phyloP scores from a whole-genome alignment of 108 stramenopile species.

The Cyclostephanos invisitatus region DNA sequence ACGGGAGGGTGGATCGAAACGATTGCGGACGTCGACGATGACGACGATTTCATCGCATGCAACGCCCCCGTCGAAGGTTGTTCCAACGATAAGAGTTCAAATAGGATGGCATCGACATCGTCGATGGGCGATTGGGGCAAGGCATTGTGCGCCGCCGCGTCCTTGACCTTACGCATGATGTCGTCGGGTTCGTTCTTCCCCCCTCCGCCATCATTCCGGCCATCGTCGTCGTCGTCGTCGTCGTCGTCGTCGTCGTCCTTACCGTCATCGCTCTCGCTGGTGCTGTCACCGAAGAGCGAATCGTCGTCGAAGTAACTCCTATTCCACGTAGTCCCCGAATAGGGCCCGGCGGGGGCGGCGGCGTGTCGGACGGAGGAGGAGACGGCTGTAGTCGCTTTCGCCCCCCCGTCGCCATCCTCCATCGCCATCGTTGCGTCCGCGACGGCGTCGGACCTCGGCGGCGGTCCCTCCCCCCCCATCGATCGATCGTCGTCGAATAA shows the following conservation, averaged over 20 bases:
- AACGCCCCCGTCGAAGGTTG: conserved; percentile 20
- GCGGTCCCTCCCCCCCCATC: not conserved
- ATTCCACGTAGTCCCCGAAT: conserved; percentile 40
- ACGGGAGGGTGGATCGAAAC: conserved; percentile 44
- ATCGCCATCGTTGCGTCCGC: conserved; percentile 1
- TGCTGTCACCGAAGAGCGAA: conserved; percentile 76
- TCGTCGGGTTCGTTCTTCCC: not conserved
- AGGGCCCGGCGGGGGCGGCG: not conserved
- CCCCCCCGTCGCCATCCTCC: conserved; percentile 7
- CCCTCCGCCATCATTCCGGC: conserved; percentile 15
- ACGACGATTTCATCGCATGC: conserved; percentile 13
- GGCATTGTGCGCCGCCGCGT: conserved; percentile 9
- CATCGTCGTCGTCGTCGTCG: conserved; percentile 19
- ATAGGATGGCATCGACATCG: conserved; percentile 66
- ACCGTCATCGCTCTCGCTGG: conserved; percentile 49
- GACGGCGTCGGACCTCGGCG: not conserved
- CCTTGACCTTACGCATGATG: not conserved
- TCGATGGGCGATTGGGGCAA: conserved; percentile 18
- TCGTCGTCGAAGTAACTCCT: conserved; percentile 79
- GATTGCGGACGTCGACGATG: conserved; percentile 13
- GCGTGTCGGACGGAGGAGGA: not conserved
- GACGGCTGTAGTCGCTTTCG: not conserved
- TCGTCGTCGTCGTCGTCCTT: conserved; percentile 36
- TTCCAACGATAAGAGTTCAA: conserved; percentile 46
- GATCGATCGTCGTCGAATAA: conserved; percentile 46